These are phyloP conservation scores for Solanum hybrid DNA, from an alignment of 305 asterid species.

Conservation along the genomic window DNA sequence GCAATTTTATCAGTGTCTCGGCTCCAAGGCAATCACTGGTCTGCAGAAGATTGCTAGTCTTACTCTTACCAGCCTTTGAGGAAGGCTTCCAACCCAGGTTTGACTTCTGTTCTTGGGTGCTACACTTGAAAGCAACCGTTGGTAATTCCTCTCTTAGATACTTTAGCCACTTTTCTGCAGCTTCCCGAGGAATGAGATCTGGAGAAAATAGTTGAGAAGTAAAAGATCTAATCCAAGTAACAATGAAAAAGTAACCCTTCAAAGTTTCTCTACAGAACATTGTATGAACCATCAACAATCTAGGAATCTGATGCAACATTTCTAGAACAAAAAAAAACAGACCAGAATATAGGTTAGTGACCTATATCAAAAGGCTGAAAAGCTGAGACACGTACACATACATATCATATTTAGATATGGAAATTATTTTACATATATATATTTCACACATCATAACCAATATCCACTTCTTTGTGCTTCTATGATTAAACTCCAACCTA, in stretches of 20 bases:
- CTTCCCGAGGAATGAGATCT: conserved; percentile 94
- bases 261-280: neutral
- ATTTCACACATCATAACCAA: neutral
- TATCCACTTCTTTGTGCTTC: neutral
- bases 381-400: neutral
- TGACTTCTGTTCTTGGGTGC: conserved; percentile 90
- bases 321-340: neutral
- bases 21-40: conserved; percentile 94
- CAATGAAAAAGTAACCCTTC: neutral
- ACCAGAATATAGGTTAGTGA: neutral
- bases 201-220: conserved; percentile 1
- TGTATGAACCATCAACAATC: neutral
- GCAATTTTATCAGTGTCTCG: conserved; percentile 50
- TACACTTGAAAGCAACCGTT: conserved; percentile 60
- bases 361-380: neutral
- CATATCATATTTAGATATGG: neutral
- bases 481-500: neutral
- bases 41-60: conserved; percentile 36
- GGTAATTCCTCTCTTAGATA: conserved; percentile 83
- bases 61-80: conserved; percentile 30
- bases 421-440: neutral
- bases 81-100: conserved; percentile 85
- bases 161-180: conserved; percentile 90
- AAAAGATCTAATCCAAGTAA: neutral
- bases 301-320: neutral